Conservation (phyloP, 257 asterid species). For the Ophiorrhiza pumila region DNA sequence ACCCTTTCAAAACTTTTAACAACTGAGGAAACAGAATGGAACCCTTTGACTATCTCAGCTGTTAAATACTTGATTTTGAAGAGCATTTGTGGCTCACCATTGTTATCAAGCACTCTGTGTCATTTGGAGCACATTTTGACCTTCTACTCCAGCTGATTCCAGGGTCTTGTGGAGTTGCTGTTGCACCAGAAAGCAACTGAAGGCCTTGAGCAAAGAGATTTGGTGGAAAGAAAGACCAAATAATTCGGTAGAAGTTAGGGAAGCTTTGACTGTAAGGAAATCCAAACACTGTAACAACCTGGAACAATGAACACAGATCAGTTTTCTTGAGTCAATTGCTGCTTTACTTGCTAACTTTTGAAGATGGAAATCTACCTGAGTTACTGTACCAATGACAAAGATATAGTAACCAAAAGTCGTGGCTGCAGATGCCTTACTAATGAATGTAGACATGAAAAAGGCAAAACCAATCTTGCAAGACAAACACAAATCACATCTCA, state of each 20-base stretch:
- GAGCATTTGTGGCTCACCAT: constrained; percentile 38
- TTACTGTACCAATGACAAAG: constrained; percentile 68
- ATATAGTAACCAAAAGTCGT: constrained; percentile 66
- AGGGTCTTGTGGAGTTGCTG: constrained; percentile 85
- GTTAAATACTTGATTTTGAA: background rate
- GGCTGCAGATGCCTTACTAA: constrained; percentile 76
- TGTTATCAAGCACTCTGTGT: constrained; percentile 68
- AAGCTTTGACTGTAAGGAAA: constrained; percentile 59
- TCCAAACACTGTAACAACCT: constrained; percentile 87
- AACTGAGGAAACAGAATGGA: background rate
- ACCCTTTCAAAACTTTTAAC: background rate
- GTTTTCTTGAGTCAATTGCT: constrained; percentile 23
- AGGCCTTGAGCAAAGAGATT: constrained; percentile 83
- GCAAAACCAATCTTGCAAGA: constrained; percentile 71
- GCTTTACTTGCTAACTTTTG: constrained; percentile 14
- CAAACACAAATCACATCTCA: constrained; percentile 11
- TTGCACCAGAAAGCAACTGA: constrained; percentile 73
- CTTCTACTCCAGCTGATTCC: constrained; percentile 91
- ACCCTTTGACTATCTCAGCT: background rate
- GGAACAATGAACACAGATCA: constrained; percentile 23
- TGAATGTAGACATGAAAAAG: constrained; percentile 69
- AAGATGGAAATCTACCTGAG: constrained; percentile 59
- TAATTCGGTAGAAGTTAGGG: constrained; percentile 39
- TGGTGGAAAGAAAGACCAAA: constrained; percentile 97
- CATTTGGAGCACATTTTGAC: constrained; percentile 68